Base-by-base conservation (phyloP, 192 early-diverging fungal genomes). In the Phlyctochytrium arcticum region DNA sequence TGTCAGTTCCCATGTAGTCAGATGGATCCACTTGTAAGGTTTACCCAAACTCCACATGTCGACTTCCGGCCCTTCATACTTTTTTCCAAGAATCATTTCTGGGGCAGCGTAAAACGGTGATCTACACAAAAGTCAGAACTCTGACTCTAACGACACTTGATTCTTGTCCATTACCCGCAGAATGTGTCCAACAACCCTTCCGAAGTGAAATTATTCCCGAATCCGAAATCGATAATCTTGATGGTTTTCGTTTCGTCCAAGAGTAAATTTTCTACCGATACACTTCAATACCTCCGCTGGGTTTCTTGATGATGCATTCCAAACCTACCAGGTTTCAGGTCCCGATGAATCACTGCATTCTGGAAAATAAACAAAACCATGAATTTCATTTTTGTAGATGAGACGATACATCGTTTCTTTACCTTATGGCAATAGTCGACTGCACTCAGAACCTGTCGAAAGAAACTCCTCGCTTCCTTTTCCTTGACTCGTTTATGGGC, bases 201-300 rank as follows among this genome's bases (percentile, higher is more conserved):
- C 8, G 36, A 23, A n/a, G 57, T 60, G 57, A 74, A 82, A 37
- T 74, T 80, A 60, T 92, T 93, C 19, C 87, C 88, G 74, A 94
- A 87, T 0, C 92, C 92, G 80, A 89, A 94, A 75, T 94, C 92
- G 59, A 94, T 94, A 48, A 94, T 90, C 64, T 90, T 90, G 60
- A 94, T 87, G 33, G 75, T 78, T 47, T 85, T 82, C 23, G 79
- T 71, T 8, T 76, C 70, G 48, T 88, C 89, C 23, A 97, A 73
- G 54, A 97, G 82, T 19, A 97, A 77, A 70, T 97, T 97, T 53
- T 93, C 91, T 75, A 47, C 4, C 31, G 12, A 17, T 36, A 30
- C 17, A 27, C 29, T 30, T 29, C 15, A 3, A 29, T 29, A 30
- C 30, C 47, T 39, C 2, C 33, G 23, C 2, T 69, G 46, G 0